Evolutionary conservation across 176 grass and related monocot species (phyloP).

Genomic region (Hordeum vulgare): DNA sequence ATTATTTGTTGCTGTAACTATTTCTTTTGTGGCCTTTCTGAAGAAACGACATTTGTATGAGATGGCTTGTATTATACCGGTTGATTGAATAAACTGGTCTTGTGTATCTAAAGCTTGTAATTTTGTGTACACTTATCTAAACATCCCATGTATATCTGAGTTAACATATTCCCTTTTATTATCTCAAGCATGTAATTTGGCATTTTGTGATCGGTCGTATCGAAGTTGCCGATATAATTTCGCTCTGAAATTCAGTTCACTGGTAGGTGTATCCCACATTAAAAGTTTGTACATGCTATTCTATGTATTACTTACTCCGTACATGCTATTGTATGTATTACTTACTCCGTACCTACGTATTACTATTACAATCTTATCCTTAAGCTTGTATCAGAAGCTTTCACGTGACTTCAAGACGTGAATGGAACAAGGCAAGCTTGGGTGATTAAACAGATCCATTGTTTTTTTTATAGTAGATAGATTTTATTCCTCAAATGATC

Average conservation of each 20-base stretch:
- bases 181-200: background rate
- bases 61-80: slow-evolving; percentile 34
- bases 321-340: no score
- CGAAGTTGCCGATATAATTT: background rate
- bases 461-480: no score
- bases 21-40: slow-evolving; percentile 9
- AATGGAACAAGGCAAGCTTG: no score
- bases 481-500: no score
- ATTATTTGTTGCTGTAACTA: slow-evolving; percentile 19
- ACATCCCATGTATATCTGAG: slow-evolving; percentile 28
- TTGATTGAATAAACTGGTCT: slow-evolving; percentile 35
- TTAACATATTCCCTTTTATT: slow-evolving; percentile 20
- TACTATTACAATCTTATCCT: no score
- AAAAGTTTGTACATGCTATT: no score
- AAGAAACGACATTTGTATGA: slow-evolving; percentile 19
- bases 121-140: slow-evolving; percentile 15
- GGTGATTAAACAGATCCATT: no score
- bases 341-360: no score
- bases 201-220: background rate
- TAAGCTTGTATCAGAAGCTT: no score
- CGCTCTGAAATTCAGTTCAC: background rate
- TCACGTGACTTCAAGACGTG: no score
- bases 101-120: slow-evolving; percentile 44
- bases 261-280: background rate
- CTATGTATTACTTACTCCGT: no score